A percentile compares a stretch with the other conserved stretches of the same genome.
Evolutionary conservation across 345 rosid species (phyloP).

Genomic region (Populus nigra): DNA sequence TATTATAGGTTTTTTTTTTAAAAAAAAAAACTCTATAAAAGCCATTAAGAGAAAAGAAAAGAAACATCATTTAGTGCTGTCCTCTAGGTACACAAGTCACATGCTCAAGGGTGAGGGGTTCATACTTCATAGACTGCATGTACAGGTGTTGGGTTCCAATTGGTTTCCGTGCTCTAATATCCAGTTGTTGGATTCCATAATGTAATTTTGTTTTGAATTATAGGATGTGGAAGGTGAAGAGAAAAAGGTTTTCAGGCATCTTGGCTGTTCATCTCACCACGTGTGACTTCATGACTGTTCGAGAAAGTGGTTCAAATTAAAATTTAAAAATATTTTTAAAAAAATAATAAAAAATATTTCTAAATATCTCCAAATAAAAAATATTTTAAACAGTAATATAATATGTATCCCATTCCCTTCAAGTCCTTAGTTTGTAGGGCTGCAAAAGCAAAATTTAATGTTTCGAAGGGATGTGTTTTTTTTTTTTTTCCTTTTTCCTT

Average conservation of each 20-base stretch:
- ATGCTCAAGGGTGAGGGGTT: background rate
- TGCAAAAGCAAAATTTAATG: background rate
- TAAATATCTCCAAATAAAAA: no score
- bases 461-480: slow-evolving; percentile 11
- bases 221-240: background rate
- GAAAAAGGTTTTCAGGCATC: slow-evolving; percentile 13
- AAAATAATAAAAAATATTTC: no score
- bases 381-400: no score
- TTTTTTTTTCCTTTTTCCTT: background rate
- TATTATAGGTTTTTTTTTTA: no score
- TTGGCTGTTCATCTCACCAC: slow-evolving; percentile 21
- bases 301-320: no score
- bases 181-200: slow-evolving; percentile 3
- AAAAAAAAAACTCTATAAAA: background rate
- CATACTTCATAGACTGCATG: background rate
- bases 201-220: background rate
- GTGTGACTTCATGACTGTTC: slow-evolving; percentile 5
- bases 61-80: background rate
- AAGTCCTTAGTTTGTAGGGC: background rate
- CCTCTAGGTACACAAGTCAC: slow-evolving; percentile 8
- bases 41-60: background rate
- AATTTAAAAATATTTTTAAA: no score
- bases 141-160: background rate
- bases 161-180: background rate
- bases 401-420: background rate